A percentile compares a stretch with the other conserved stretches of the same genome.
phyloP scores from a whole-genome alignment of 2,329 filamentous ascomycete genomes.

The Leptoxyphium fumago region DNA sequence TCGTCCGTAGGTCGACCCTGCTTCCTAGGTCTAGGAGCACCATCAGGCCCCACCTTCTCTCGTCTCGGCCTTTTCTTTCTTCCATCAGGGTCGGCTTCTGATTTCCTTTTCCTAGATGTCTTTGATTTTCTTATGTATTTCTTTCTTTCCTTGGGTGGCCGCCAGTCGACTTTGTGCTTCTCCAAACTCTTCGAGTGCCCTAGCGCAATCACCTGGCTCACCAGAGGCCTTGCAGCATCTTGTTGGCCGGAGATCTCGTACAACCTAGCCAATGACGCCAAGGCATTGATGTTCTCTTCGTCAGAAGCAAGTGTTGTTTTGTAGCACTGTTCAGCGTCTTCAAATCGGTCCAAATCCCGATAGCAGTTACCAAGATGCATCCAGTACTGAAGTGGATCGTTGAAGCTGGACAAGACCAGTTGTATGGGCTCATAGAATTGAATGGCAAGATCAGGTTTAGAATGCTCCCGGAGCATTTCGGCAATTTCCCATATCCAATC shows the following conservation, averaged over 20 bases:
- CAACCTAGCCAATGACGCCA: conserved; percentile 66
- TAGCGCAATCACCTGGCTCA: conserved; percentile 59
- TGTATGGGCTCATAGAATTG: conserved; percentile 41
- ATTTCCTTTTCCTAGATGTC: neutral
- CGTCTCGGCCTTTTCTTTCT: neutral
- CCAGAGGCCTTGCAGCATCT: conserved; percentile 62
- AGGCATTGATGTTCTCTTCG: conserved; percentile 56
- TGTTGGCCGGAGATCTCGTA: conserved; percentile 58
- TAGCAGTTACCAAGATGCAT: conserved; percentile 53
- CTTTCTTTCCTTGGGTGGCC: neutral
- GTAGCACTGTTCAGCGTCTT: conserved; percentile 64
- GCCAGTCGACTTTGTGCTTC: neutral
- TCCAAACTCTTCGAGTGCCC: conserved; percentile 21
- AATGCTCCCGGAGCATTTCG: conserved; percentile 39
- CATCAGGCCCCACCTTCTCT: neutral
- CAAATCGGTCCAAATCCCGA: conserved; percentile 44
- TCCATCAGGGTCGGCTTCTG: neutral
- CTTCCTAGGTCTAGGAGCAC: neutral
- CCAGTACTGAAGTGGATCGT: conserved; percentile 30
- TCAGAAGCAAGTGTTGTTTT: conserved; percentile 60
- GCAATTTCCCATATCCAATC: conserved; percentile 67
- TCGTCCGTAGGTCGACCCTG: neutral
- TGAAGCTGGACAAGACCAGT: conserved; percentile 27
- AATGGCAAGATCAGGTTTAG: conserved; percentile 39
- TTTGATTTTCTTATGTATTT: neutral